phyloP scores from a whole-genome alignment of 177 flowering plant genomes.

The Vitis hybrid region DNA sequence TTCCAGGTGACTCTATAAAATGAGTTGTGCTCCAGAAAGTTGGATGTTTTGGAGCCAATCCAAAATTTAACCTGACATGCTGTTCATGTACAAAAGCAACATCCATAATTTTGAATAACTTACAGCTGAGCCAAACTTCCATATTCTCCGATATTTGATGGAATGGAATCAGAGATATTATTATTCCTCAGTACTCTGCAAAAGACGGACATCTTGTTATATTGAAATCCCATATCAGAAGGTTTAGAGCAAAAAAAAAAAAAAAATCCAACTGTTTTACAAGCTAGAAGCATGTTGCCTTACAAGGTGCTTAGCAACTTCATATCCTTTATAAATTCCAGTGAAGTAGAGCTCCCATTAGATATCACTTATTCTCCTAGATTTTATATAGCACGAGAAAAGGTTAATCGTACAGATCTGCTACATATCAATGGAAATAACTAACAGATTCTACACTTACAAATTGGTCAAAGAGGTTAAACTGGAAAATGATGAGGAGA shows the following conservation, averaged over 20 bases:
- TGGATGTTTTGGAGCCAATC: background rate
- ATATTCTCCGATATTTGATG: conserved; percentile 53
- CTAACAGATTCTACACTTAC: conserved; percentile 34
- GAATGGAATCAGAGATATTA: conserved; percentile 59
- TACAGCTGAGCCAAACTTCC: conserved; percentile 51
- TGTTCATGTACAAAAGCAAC: background rate
- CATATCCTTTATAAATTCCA: conserved; percentile 58
- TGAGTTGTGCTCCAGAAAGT: too few species aligned
- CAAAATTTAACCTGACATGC: background rate
- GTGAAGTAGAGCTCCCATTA: conserved; percentile 55
- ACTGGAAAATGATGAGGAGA: conserved; percentile 53
- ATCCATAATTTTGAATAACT: conserved; percentile 18
- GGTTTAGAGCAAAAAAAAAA: background rate
- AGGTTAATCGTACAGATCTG: background rate
- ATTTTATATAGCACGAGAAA: background rate
- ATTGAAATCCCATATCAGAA: background rate
- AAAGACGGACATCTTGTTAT: background rate
- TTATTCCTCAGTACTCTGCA: conserved; percentile 69
- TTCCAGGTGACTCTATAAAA: too few species aligned
- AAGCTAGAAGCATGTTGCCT: conserved; percentile 17
- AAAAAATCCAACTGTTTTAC: background rate
- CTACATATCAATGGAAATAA: background rate
- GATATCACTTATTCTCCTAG: conserved; percentile 73
- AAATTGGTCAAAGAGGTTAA: conserved; percentile 45
- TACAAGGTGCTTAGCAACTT: conserved; percentile 49